Evolutionary conservation across 2,329 filamentous ascomycete species (phyloP), one percentile per base, ranked within the genome.

Genomic region (Colletotrichum eleusines): DNA sequence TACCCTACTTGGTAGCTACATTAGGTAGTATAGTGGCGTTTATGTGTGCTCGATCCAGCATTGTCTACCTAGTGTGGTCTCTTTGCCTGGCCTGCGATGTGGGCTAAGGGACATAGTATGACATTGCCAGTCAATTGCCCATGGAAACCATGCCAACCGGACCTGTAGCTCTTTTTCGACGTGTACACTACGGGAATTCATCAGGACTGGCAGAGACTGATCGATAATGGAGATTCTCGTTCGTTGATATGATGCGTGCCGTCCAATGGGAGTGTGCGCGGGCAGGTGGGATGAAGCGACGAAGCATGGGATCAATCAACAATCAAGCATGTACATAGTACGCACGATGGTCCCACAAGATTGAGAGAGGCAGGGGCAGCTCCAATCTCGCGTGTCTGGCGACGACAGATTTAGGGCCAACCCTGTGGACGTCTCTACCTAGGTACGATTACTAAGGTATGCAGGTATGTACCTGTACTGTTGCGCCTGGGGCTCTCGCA

Each of bases 41-140:
- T 40, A 26, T 42, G 50, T 40, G 26, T 18, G 55, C 12, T 55
- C 5, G 26, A 51, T 48, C 51, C 26, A 28, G 38, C 55, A 38
- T 63, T 51, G 35, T 42, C 38, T 7, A 40, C 38, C 4, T 33
- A 38, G 3, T 40, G 3, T 40, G 3, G 42, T n/a, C 18, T 20
- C 35, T 58, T 40, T 31, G 63, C 44, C 57, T 11, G 11, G 57
- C 51, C 9, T 57, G 33, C 18, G 60, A 44, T 69, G 4, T 28
- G 62, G 66, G 46, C 50, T 61, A 69, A 48, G 62, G 54, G 40
- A 69, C 46, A 60, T 62, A 65, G 18, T 38, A 54, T 58, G 53
- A 53, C 42, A 58, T 16, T 64, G 66, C 51, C 65, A 57, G 38
- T 50, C 63, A 40, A 67, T 35, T 35, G 33, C 33, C 65, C 35